Conservation (phyloP, 129 eudicot genomes). For the Lactuca sativa region DNA sequence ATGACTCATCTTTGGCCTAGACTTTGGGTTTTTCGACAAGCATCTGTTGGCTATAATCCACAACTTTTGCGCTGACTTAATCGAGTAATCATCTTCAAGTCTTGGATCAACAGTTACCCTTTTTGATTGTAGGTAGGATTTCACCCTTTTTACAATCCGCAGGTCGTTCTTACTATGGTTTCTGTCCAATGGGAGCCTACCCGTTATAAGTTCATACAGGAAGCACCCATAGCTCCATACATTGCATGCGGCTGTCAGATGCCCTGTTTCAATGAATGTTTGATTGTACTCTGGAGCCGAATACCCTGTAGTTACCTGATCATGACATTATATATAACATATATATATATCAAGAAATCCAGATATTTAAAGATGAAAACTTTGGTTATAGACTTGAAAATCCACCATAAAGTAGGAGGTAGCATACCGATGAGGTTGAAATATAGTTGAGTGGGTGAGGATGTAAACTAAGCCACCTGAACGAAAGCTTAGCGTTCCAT, state of each 20-base stretch:
- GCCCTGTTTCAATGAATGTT: constrained; percentile 31
- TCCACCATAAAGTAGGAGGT: too few relatives aligned
- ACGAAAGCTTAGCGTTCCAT: constrained; percentile 14
- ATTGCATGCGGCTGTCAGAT: constrained; percentile 48
- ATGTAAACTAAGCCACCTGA: not conserved
- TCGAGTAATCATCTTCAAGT: constrained; percentile 39
- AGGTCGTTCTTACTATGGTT: constrained; percentile 48
- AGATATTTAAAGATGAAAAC: not conserved
- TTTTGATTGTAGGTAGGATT: constrained; percentile 40
- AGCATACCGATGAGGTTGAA: not conserved
- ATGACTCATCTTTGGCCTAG: constrained; percentile 59
- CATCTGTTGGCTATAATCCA: constrained; percentile 51
- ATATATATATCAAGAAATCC: too few relatives aligned
- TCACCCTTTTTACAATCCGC: constrained; percentile 53
- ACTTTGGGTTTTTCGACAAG: constrained; percentile 41
- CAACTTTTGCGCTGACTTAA: constrained; percentile 48
- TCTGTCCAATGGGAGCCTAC: constrained; percentile 57
- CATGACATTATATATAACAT: not conserved
- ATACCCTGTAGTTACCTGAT: constrained; percentile 55
- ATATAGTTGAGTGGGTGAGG: not conserved
- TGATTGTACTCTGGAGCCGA: constrained; percentile 68
- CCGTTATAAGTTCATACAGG: constrained; percentile 57
- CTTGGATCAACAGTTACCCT: constrained; percentile 50
- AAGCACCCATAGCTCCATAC: constrained; percentile 63
- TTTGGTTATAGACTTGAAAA: too few relatives aligned